phyloP scores from a whole-genome alignment of 83 land plant species.

The Picea mariana region DNA sequence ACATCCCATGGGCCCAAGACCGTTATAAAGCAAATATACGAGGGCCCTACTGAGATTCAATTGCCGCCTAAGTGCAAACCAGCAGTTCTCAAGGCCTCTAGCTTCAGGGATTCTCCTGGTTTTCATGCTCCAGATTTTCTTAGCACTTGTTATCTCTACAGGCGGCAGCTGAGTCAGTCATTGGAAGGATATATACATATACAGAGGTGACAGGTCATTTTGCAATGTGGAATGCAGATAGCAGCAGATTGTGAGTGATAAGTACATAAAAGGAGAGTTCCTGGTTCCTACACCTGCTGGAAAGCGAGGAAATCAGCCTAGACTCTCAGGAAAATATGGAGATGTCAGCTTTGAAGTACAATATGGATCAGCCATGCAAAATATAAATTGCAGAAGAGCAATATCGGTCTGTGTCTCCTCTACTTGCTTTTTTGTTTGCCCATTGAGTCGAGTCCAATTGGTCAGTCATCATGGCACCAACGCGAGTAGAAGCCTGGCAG shows the following conservation, averaged over 20 bases:
- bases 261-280: constrained; percentile 62
- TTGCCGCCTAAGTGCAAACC: background rate
- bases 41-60: background rate
- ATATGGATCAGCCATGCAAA: constrained; percentile 18
- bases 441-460: no score
- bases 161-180: background rate
- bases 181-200: constrained; percentile 4
- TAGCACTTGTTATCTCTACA: constrained; percentile 1
- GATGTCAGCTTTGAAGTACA: background rate
- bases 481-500: no score
- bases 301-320: background rate
- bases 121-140: background rate
- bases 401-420: no score
- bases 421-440: no score
- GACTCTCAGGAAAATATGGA: no score
- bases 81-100: constrained; percentile 5
- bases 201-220: constrained; percentile 57
- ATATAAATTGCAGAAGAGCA: no score
- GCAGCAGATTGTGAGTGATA: no score
- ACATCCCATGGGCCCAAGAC: constrained; percentile 4
- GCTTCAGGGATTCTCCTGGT: background rate
- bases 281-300: constrained; percentile 57
- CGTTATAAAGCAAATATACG: background rate
- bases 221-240: constrained; percentile 56
- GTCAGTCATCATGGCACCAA: no score